Conservation (phyloP, 2,329 filamentous ascomycete species). For the Fusarium secorum region DNA sequence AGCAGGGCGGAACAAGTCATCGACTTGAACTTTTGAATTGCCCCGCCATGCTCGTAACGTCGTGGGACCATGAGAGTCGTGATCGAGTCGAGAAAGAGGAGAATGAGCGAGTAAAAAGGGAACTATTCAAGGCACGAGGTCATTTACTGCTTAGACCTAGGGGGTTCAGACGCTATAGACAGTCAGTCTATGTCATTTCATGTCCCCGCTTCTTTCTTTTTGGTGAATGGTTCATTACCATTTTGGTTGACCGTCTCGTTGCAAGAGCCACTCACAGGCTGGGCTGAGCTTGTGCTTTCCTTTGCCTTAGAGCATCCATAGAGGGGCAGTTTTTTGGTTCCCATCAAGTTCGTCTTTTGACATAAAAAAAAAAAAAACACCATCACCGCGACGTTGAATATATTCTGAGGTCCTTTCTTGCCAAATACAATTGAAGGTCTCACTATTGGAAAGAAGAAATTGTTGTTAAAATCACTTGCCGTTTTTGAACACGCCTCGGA, state of each 20-base stretch:
- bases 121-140: conserved; percentile 3
- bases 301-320: conserved; percentile 26
- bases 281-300: conserved; percentile 6
- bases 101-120: not conserved
- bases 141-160: conserved; percentile 10
- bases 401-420: not conserved
- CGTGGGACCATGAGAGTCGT: conserved; percentile 19
- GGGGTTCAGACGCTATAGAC: not conserved
- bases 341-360: conserved; percentile 24
- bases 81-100: conserved; percentile 19
- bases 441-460: not conserved
- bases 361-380: conserved; percentile 14
- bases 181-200: not conserved
- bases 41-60: conserved; percentile 19
- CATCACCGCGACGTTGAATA: not conserved
- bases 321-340: conserved; percentile 32
- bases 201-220: conserved; percentile 27
- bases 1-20: not conserved
- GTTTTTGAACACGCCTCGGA: conserved; percentile 21
- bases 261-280: conserved; percentile 21
- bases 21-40: not conserved
- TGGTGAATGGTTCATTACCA: conserved; percentile 6
- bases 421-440: not conserved
- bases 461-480: not conserved
- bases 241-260: conserved; percentile 33